Base-by-base conservation (phyloP, 805 yeast genomes). In the Candida taoyuanica region DNA sequence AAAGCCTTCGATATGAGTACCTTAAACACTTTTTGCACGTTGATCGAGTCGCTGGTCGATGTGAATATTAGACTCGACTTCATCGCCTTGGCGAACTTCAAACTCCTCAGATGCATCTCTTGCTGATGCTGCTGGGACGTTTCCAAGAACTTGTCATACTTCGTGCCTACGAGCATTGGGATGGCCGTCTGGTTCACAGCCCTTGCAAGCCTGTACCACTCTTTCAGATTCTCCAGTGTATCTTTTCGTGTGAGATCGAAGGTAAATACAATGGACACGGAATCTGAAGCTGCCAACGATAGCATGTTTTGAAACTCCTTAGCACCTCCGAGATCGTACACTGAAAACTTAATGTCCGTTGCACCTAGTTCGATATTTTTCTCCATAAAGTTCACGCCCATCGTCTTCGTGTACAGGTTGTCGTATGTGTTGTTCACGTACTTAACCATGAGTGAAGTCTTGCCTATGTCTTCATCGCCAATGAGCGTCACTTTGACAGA, bases 251-350 rank as follows among this genome's bases (percentile, higher is more conserved):
- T 85, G 42, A 91, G 65, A 62, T 91, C 98, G 67, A 84, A 91
- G 81, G 85, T 78, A 53, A 89, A 88, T 30, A 91, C 68, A 18
- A 91, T 77, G 1, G 96, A 95, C 12, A 88, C 93, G 0, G 98
- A 93, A 45, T 89, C 97, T 47, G 83, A 79, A 13, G 94, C 82
- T 12, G 91, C 96, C 40, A 91, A 68, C 17, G 97, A 96, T 28
- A 93, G 67, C 98, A 91, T 91, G 59, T 91, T 91, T 38, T 88
- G 85, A 63, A 87, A 91, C 60, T 93, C 97, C 36, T 85, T 75
- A 52, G 89, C 95, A 1, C 98, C 98, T 17, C 98, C 98, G 11
- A 91, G 65, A 62, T 91, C 98, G 95, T 96, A 91, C 23, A 91
- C 81, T 17, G 93, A 80, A 57, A 91, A 91, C 26, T 93, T 82